Conservation (phyloP, 805 yeast genomes). For the Trichomonascus vanleenenianus region DNA sequence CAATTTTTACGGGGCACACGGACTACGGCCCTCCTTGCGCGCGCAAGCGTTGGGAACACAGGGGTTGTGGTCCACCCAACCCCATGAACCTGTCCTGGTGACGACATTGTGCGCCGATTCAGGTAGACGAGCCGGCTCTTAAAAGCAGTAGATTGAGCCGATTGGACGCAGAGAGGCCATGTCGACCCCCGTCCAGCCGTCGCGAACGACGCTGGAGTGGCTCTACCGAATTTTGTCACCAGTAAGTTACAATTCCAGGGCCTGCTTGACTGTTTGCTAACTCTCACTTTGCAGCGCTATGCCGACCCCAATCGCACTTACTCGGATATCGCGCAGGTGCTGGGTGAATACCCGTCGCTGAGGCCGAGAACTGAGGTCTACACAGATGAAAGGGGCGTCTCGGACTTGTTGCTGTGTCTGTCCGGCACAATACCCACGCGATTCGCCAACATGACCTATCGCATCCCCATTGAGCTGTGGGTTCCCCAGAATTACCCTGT, state of each 20-base stretch:
- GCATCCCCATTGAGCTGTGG: slow-evolving; percentile 68
- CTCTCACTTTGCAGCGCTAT: slow-evolving; percentile 33
- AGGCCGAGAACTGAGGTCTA: slow-evolving; percentile 63
- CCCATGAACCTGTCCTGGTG: no score
- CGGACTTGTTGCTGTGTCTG: slow-evolving; percentile 53
- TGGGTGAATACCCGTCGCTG: slow-evolving; percentile 45
- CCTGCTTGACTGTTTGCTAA: background rate
- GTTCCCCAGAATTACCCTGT: slow-evolving; percentile 64
- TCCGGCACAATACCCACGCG: slow-evolving; percentile 46
- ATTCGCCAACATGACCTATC: slow-evolving; percentile 26
- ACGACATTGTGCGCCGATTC: no score
- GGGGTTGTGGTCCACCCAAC: no score
- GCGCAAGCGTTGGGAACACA: no score
- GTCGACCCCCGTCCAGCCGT: background rate
- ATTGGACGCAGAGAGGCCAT: background rate
- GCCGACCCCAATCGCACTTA: slow-evolving; percentile 49
- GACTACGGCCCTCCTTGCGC: no score
- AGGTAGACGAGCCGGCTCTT: no score
- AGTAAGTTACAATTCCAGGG: slow-evolving; percentile 22
- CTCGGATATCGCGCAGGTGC: slow-evolving; percentile 50
- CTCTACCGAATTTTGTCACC: slow-evolving; percentile 48
- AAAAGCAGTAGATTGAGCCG: no score
- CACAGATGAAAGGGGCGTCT: slow-evolving; percentile 49
- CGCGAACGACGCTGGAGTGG: slow-evolving; percentile 40
- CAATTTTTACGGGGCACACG: no score